Percentiles rank a stretch among this genome's conserved stretches.
phyloP scores from a whole-genome alignment of 352 stramenopile species.

The Phytophthora niederhauseri region DNA sequence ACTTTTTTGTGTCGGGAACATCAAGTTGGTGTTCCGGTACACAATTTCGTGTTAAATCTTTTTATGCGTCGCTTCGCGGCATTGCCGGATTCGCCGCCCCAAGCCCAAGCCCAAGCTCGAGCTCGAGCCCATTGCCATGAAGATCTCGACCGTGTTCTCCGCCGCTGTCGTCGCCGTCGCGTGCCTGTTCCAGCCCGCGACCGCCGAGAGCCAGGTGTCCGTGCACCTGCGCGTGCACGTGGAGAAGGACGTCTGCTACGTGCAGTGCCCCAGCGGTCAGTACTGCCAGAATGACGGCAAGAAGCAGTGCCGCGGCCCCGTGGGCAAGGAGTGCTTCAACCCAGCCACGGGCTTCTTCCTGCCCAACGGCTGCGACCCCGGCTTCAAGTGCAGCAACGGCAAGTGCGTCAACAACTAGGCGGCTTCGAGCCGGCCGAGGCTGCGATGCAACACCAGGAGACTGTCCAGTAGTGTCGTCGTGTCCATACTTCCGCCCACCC shows the following conservation, averaged over 20 bases:
- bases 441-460: neutral
- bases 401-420: slow-evolving; percentile 30
- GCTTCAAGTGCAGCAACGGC: slow-evolving; percentile 40
- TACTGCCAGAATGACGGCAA: slow-evolving; percentile 32
- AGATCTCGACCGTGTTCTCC: slow-evolving; percentile 37
- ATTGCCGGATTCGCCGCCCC: neutral
- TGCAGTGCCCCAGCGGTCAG: slow-evolving; percentile 20
- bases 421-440: neutral
- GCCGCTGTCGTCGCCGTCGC: slow-evolving; percentile 21
- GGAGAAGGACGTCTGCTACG: slow-evolving; percentile 35
- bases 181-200: slow-evolving; percentile 25
- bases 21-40: too few species aligned
- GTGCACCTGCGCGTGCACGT: slow-evolving; percentile 39
- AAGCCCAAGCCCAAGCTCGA: neutral
- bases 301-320: slow-evolving; percentile 22
- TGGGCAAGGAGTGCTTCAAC: slow-evolving; percentile 35
- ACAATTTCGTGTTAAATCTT: too few species aligned
- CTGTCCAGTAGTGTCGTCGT: neutral
- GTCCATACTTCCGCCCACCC: neutral
- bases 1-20: too few species aligned
- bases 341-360: slow-evolving; percentile 31
- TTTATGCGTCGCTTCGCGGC: too few species aligned
- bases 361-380: slow-evolving; percentile 17
- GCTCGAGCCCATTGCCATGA: slow-evolving; percentile 23
- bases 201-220: slow-evolving; percentile 23